Conservation (phyloP, 2,329 filamentous ascomycete species). For the Didymella lethalis region DNA sequence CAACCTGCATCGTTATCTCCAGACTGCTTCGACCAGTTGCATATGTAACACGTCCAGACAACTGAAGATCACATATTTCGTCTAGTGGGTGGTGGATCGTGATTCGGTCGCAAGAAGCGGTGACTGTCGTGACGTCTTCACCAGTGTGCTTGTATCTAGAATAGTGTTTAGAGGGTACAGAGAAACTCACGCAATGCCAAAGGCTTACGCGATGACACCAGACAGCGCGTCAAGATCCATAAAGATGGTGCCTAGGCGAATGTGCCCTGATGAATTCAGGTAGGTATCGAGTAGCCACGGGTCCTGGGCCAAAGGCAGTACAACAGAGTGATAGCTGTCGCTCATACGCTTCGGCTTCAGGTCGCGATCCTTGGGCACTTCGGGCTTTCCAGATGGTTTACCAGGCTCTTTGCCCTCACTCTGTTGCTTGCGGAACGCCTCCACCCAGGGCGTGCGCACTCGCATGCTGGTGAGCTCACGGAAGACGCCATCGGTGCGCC, state of each 20-base stretch:
- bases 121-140: conserved; percentile 69
- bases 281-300: conserved; percentile 81
- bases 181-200: conserved; percentile 63
- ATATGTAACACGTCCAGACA: conserved; percentile 74
- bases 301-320: conserved; percentile 74
- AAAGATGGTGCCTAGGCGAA: conserved; percentile 74
- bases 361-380: conserved; percentile 59
- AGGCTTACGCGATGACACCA: conserved; percentile 69
- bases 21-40: conserved; percentile 76
- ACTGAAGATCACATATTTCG: conserved; percentile 80
- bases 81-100: conserved; percentile 74
- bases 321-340: conserved; percentile 73
- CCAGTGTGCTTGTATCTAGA: conserved; percentile 71
- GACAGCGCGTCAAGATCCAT: conserved; percentile 84
- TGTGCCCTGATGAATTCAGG: conserved; percentile 77
- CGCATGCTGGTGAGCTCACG: conserved; percentile 57
- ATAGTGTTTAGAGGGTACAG: conserved; percentile 25
- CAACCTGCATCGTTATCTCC: conserved; percentile 77
- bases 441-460: conserved; percentile 72
- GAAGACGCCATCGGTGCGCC: conserved; percentile 66
- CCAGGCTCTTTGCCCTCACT: conserved; percentile 42
- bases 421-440: conserved; percentile 66
- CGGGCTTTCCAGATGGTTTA: conserved; percentile 42
- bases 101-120: conserved; percentile 70
- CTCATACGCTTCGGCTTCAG: conserved; percentile 73